Base-by-base conservation (phyloP, 2,329 filamentous ascomycete genomes). In the Diaporthe citrichinensis region DNA sequence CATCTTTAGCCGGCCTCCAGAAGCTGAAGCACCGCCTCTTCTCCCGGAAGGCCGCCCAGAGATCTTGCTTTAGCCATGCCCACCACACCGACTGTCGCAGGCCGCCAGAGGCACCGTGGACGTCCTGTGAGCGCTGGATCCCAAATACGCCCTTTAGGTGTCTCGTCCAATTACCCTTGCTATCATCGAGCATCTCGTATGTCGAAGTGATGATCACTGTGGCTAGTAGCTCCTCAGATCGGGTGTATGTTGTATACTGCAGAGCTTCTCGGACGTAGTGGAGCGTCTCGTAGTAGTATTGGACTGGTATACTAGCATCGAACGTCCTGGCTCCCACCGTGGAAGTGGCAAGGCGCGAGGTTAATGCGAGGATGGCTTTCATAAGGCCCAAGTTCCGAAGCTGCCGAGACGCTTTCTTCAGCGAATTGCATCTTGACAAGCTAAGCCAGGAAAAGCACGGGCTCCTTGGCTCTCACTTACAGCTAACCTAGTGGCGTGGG, bases 101-200 rank as follows among this genome's bases (percentile, higher is more conserved):
- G 0, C 90, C 89, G 0, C 88, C 87, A 0, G 87, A 88, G 68
- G 90, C 90, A 1, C 90, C 91, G 73, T 92, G 86, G 59, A 91
- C 91, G 65, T 91, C 86, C 71, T 91, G 90, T 0, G 88, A 90
- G n/a, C 90, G 84, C 74, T 92, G 88, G 23, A 93, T 92, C 89
- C 91, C 92, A 77, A 92, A 93, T 0, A 92, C 90, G 0, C 91
- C 91, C 79, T 92, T 90, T 0, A 93, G 83, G 79, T 93, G 91
- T 3, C 90, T 84, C 76, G 92, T 89, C 91, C 91, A 93, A 59
- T 81, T 88, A 81, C 81, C 79, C 25, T 87, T 86, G 8, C 87
- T 87, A 4, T 87, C 88, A 71, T 91, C 89, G n/a, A 92, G 87
- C 91, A 93, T 93, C 81, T 93, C 91, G 77, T 92, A 93, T 0